Evolutionary conservation across 805 yeast species (phyloP).

Genomic region (Ascoidea rubescens): DNA sequence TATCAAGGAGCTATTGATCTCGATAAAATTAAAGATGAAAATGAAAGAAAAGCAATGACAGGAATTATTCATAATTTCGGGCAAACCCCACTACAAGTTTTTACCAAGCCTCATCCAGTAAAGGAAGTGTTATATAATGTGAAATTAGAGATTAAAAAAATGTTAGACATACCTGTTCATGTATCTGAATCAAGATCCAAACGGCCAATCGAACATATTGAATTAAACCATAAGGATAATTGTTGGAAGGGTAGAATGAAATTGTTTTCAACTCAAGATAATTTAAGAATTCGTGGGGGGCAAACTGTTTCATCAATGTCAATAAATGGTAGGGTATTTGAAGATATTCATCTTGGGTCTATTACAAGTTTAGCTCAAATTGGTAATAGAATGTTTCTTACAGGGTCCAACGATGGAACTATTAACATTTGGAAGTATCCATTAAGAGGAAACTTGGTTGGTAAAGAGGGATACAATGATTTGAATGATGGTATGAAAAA

Average conservation of each 20-base stretch:
- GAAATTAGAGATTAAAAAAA: constrained; percentile 18
- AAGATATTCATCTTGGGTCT: constrained; percentile 25
- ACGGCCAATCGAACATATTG: constrained; percentile 29
- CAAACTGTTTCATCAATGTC: constrained; percentile 10
- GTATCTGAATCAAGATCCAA: constrained; percentile 29
- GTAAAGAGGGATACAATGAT: constrained; percentile 2
- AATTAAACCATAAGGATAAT: constrained; percentile 24
- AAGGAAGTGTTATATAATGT: constrained; percentile 27
- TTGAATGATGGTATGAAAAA: constrained; percentile 9
- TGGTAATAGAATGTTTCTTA: constrained; percentile 27
- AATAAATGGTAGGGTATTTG: constrained; percentile 29
- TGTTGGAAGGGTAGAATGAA: constrained; percentile 39
- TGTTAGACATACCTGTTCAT: constrained; percentile 22
- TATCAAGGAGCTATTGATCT: constrained; percentile 75
- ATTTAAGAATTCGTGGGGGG: constrained; percentile 6
- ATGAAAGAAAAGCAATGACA: constrained; percentile 61
- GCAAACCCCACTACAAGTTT: constrained; percentile 71
- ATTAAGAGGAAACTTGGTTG: constrained; percentile 11
- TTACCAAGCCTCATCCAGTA: constrained; percentile 51
- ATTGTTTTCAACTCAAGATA: constrained; percentile 14
- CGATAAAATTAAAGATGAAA: constrained; percentile 58
- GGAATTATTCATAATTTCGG: constrained; percentile 89
- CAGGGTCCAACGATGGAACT: constrained; percentile 45
- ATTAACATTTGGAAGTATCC: constrained; percentile 44
- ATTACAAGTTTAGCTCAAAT: constrained; percentile 28